Evolutionary conservation across 148 eudicot genomes (phyloP), one percentile per base, ranked within the genome.

Genomic region (Fagopyrum homotropicum): DNA sequence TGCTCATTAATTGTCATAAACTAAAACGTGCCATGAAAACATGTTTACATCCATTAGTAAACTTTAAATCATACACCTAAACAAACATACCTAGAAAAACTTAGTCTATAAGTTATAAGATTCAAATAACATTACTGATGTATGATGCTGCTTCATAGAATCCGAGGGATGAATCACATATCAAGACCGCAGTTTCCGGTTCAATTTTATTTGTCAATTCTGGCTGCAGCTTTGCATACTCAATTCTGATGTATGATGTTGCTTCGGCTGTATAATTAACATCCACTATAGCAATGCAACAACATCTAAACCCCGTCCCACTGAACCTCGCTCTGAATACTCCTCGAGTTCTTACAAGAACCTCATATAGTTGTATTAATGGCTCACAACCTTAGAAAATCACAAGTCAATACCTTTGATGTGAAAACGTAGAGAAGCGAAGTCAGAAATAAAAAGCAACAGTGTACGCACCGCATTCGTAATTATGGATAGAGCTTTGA

Each of bases 221-320:
- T 0, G 98, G 98, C 61, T 96, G 91, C 29, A 87, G 78, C 84
- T 84, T 86, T 45, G 26, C 66, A 74, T 96, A 96, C 80, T 96
- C 98, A 0, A 52, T 61, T 77, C 77, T 85, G 50, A 92, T 88
- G 29, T 82, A 96, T 0, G 84, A 75, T 4, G 90, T 86, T 43
- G 98, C 97, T 75, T 92, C 89, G 0, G 26, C 70, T 60, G 97
- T 94, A 26, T 7, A 69, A 57, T 87, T 82, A 46, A 91, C 84
- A 46, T 92, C 88, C 3, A 92, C 99, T 61, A 96, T 81, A 19
- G 98, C 98, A 73, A 92, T 81, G 79, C 99, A 96, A 78, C 99
- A 96, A 0, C 99, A 97, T 76, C 99, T 87, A 78, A 96, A 96
- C 30, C 99, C 99, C 56, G 99, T 98, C 26, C 99, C 98, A 70